Base-by-base conservation (phyloP, 2,329 filamentous ascomycete genomes). In the Talaromyces sp. region DNA sequence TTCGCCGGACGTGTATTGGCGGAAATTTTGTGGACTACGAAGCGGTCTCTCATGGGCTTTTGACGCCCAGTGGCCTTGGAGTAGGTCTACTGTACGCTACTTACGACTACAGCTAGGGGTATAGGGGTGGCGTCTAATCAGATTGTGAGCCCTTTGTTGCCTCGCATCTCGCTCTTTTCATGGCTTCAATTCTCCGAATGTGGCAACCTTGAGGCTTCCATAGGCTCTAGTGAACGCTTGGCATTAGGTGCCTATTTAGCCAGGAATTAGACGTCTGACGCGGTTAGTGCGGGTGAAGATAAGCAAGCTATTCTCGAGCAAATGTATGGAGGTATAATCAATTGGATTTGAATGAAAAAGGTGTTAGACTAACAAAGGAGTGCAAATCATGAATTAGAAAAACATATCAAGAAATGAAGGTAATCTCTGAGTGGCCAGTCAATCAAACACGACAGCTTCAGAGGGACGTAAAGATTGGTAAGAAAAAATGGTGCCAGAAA, bases 391-490 rank as follows among this genome's bases (percentile, higher is more conserved):
- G 29, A 45, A 47, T 58, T 43, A 63, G 27, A 63, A 45, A 36
- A 36, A n/a, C 19, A 58, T 40, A 63, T 40, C 17, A 58, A 63
- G 61, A 31, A 63, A 63, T 22, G 61, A 63, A 63, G 6, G 61
- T 58, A 45, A 40, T 47, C 61, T 45, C 29, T 25, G 31, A 62
- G 19, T 22, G 38, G 53, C 31, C n/a, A 36, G 38, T 54, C 60
- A 63, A 38, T n/a, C 27, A 45, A 45, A 34, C 38, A 36, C 58
- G 43, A 61, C 22, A 56, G 36, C 49, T 49, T 47, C 31, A 61
- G n/a, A 64, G 61, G 53, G 8, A 29, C 58, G 40, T 34, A 34
- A 58, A 36, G 19, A 31, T 62, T 51, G 64, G 34, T 43, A 38
- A 51, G 38, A 58, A 40, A 58, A 38, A 45, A 45, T 43, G 58